Conservation (phyloP, 2,329 filamentous ascomycete species). For the Calonectria multiphialidica region DNA sequence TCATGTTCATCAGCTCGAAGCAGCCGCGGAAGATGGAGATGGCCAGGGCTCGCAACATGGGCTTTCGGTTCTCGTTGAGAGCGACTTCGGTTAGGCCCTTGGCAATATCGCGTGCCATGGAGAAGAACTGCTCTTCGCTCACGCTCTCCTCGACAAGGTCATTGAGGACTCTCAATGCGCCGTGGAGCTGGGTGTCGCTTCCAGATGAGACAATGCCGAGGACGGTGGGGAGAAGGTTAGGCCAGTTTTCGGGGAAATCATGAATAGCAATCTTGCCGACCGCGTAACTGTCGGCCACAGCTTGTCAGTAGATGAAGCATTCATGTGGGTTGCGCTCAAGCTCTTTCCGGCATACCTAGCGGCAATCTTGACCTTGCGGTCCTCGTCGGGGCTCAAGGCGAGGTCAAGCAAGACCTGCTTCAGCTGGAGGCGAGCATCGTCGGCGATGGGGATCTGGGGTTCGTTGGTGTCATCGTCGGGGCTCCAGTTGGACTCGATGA, state of each 20-base stretch:
- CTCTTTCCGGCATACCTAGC: slow-evolving; percentile 72
- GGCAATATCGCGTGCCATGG: slow-evolving; percentile 87
- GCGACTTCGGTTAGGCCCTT: slow-evolving; percentile 87
- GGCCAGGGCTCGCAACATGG: slow-evolving; percentile 83
- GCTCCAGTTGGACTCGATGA: slow-evolving; percentile 89
- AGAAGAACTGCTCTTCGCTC: slow-evolving; percentile 95
- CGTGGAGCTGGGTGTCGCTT: slow-evolving; percentile 85
- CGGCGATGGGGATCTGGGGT: slow-evolving; percentile 74
- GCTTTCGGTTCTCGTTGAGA: slow-evolving; percentile 78
- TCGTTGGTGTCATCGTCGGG: slow-evolving; percentile 77
- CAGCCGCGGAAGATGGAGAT: slow-evolving; percentile 91
- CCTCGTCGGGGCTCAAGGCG: slow-evolving; percentile 77
- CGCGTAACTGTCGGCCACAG: slow-evolving; percentile 63
- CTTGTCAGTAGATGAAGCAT: slow-evolving; percentile 3
- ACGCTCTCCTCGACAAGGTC: slow-evolving; percentile 95
- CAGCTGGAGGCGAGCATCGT: slow-evolving; percentile 80
- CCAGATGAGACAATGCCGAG: slow-evolving; percentile 82
- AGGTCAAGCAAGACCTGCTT: slow-evolving; percentile 82
- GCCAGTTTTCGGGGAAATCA: slow-evolving; percentile 97
- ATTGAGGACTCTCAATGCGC: slow-evolving; percentile 86
- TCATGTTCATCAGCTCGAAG: slow-evolving; percentile 96
- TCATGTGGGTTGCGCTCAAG: too few relatives aligned
- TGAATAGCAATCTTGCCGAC: slow-evolving; percentile 94
- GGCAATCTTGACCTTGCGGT: slow-evolving; percentile 89
- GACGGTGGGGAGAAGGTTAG: slow-evolving; percentile 84